A percentile compares a stretch with the other conserved stretches of the same genome.
These are phyloP conservation scores for Boeremia exigua DNA, from an alignment of 2,329 filamentous ascomycete species.

Conservation along the genomic window DNA sequence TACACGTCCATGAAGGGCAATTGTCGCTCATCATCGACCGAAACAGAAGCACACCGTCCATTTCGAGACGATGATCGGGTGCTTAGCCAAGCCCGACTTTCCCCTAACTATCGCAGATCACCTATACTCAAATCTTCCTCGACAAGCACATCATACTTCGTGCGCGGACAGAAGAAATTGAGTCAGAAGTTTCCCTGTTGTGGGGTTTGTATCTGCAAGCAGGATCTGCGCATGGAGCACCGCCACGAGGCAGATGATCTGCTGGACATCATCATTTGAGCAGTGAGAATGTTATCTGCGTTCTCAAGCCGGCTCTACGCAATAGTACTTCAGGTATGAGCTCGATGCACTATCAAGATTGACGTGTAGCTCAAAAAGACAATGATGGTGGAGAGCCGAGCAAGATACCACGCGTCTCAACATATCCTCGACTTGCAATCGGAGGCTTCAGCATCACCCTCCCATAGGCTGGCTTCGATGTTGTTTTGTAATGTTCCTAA, in stretches of 20 bases:
- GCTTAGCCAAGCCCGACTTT: constrained; percentile 10
- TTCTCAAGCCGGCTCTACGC: not conserved
- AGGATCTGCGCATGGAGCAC: not conserved
- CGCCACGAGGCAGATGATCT: not conserved
- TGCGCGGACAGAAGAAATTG: constrained; percentile 5
- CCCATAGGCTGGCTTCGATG: not conserved
- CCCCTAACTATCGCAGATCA: constrained; percentile 11
- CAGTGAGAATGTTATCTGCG: not conserved
- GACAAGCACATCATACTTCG: not conserved
- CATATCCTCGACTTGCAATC: not conserved
- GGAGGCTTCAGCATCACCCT: not conserved
- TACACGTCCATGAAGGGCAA: constrained; percentile 3
- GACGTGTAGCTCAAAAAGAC: not conserved
- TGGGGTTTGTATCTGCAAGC: not conserved
- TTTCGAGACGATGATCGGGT: not conserved
- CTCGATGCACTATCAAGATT: not conserved
- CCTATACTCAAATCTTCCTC: not conserved
- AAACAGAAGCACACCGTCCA: constrained; percentile 1
- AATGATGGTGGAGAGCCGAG: constrained; percentile 3
- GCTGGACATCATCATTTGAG: not conserved
- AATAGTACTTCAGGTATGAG: not conserved
- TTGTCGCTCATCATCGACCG: constrained; percentile 1
- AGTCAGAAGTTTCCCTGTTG: not conserved
- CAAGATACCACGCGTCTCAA: not conserved
- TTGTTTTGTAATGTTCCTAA: not conserved